Percentiles rank a stretch among this genome's conserved stretches.
Evolutionary conservation across 2,329 filamentous ascomycete genomes (phyloP).

Genomic region (Aspergillus nomiae): DNA sequence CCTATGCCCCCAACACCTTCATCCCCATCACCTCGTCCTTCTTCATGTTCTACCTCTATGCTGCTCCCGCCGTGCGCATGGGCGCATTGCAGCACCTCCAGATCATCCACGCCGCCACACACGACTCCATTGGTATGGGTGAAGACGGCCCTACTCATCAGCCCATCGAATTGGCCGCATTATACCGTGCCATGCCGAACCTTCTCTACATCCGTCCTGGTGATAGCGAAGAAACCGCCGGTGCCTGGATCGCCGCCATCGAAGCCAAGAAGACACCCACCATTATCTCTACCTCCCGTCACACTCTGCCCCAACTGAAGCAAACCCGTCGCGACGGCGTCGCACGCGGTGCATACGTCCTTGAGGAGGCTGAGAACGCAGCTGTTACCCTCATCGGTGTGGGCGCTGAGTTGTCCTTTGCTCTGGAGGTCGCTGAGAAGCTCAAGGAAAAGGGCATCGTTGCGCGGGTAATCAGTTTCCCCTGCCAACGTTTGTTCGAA

Average conservation of each 20-base stretch:
- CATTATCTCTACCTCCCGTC: conserved; percentile 13
- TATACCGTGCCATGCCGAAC: conserved; percentile 16
- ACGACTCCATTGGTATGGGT: conserved; percentile 18
- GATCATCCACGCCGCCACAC: conserved; percentile 18
- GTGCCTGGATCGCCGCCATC: not conserved
- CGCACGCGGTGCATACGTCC: conserved; percentile 44
- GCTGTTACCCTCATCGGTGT: conserved; percentile 51
- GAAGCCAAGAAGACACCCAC: conserved; percentile 10
- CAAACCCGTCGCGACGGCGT: conserved; percentile 42
- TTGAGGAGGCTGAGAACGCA: conserved; percentile 32
- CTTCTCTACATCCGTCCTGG: conserved; percentile 1
- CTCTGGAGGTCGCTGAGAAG: conserved; percentile 42
- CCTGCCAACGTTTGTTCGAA: conserved; percentile 52
- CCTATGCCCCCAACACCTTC: conserved; percentile 57
- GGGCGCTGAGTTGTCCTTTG: conserved; percentile 51
- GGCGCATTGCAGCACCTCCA: conserved; percentile 34
- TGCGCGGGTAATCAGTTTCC: conserved; percentile 51
- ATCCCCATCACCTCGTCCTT: conserved; percentile 61
- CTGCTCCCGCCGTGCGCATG: conserved; percentile 63
- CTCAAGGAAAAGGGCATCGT: conserved; percentile 26
- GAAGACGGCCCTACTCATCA: conserved; percentile 20
- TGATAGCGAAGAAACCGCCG: not conserved
- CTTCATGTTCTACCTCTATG: conserved; percentile 65
- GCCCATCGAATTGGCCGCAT: conserved; percentile 10
- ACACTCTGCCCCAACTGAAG: conserved; percentile 21